Base-by-base conservation (phyloP, 805 yeast species). In the Yamadazyma kitorensis region DNA sequence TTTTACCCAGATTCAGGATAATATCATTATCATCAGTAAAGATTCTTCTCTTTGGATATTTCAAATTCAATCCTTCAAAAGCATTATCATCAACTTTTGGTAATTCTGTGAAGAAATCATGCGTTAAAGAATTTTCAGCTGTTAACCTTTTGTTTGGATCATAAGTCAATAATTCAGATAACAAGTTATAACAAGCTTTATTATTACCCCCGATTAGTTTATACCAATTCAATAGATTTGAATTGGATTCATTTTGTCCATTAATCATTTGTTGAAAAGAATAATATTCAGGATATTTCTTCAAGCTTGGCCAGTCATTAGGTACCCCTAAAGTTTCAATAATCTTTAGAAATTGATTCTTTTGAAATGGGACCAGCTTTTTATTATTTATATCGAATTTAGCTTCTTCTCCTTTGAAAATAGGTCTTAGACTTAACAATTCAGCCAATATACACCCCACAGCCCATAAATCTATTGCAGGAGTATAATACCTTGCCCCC, bases 351-450 rank as follows among this genome's bases (percentile, higher is more conserved):
- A 91, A 72, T 62, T 93, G 99, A 54, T 86, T 89, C 38, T 83
- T 80, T 58, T 93, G 98, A 59, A 93, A 93, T 2, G 98, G 97
- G 4, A 91, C 89, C 36, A 80, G 82, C 52, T 91, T 89, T 52
- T 88, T 91, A 46, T 84, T 85, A 41, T 57, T 63, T 29, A 64
- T 54, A 55, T 89, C 98, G 74, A 91, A 84, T 49, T 91, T 91
- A 10, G 95, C 93, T 54, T 93, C 99, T 59, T 93, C 98, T 34
- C 98, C 98, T 57, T 93, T 93, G 64, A 93, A 93, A 7, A 93
- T 81, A 0, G 99, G 99, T 48, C 96, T 65, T 20, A 93, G 61
- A 1, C 95, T 86, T 10, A 93, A 65, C 33, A 93, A 63, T 54
- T 93, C 99, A 0, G 96, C 98, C 46, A 91, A 65, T 4, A 89